Evolutionary conservation across 2,329 filamentous ascomycete genomes (phyloP), one percentile per base, ranked within the genome.

Genomic region (Tolypocladium endophyticum): DNA sequence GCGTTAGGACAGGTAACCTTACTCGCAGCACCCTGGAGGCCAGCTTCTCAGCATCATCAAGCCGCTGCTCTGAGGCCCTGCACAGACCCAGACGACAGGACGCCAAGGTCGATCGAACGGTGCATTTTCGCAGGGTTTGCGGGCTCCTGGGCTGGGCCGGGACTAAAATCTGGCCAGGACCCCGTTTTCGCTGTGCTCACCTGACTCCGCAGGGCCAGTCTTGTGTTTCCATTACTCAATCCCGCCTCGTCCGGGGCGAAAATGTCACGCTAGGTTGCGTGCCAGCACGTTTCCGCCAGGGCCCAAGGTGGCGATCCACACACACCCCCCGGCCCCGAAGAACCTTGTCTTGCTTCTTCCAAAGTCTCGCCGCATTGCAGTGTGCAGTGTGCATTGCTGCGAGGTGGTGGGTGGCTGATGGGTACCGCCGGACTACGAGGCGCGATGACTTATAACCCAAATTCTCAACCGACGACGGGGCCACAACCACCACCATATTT

Each of bases 151-250:
- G 16, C 2, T 20, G 45, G 23, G n/a, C 25, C 25, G 6, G 25
- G 1, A 50, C 6, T 16, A 50, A n/a, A 52, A 14, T 52, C 28
- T 52, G 33, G 36, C 53, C 35, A 38, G 53, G 53, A 11, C 54
- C 28, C 41, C 56, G 28, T 45, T 43, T 45, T 33, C 39, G 12
- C 39, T 28, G 35, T 55, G 62, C 60, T 64, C 62, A 64, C 57
- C 61, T 64, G 63, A 63, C 62, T 56, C 45, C 52, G 30, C 43
- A 14, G 14, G 53, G 36, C 50, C 58, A 38, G 30, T 53, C 11
- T 39, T 56, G 18, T 54, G 58, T 64, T 64, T 63, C 53, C 60
- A 64, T 64, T 64, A 64, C 63, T 41, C 57, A 64, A 64, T 61
- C 55, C 28, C 56, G 41, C 54, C 58, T 45, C 43, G 0, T 58